These are phyloP conservation scores for Boletus patriciae DNA, from an alignment of 768 basidiomycete genomes.

Conservation along the genomic window DNA sequence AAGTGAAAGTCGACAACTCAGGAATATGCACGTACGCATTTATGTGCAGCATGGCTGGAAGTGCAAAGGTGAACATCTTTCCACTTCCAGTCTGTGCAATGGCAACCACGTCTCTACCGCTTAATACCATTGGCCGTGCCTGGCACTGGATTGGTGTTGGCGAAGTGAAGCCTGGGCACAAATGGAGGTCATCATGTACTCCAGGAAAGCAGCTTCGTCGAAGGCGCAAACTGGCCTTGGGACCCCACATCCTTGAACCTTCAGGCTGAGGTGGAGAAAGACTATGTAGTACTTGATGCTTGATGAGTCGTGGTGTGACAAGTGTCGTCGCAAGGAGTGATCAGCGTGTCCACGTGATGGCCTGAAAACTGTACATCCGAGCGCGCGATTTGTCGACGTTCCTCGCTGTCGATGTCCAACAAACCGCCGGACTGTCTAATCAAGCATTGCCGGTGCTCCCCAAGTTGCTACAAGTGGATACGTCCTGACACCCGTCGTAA, in stretches of 20 bases:
- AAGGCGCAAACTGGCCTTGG: slow-evolving; percentile 90
- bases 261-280: no score
- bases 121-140: slow-evolving; percentile 98
- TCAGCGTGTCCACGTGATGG: no score
- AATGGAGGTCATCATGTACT: slow-evolving; percentile 93
- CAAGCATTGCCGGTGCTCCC: no score
- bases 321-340: no score
- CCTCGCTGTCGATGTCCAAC: no score
- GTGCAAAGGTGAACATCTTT: slow-evolving; percentile 97
- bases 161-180: slow-evolving; percentile 82
- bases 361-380: no score
- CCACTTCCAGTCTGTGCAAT: slow-evolving; percentile 99
- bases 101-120: slow-evolving; percentile 90
- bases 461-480: no score
- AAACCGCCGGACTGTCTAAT: no score
- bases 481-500: no score
- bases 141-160: slow-evolving; percentile 99
- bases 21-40: slow-evolving; percentile 72
- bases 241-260: slow-evolving; percentile 87
- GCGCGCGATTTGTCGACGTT: no score
- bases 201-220: slow-evolving; percentile 94
- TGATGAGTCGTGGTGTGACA: no score
- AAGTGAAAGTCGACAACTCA: neutral
- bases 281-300: no score
- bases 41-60: slow-evolving; percentile 99